These are phyloP conservation scores for Cucurbita ficifolia DNA, from an alignment of 306 rosid genomes.

Conservation along the genomic window DNA sequence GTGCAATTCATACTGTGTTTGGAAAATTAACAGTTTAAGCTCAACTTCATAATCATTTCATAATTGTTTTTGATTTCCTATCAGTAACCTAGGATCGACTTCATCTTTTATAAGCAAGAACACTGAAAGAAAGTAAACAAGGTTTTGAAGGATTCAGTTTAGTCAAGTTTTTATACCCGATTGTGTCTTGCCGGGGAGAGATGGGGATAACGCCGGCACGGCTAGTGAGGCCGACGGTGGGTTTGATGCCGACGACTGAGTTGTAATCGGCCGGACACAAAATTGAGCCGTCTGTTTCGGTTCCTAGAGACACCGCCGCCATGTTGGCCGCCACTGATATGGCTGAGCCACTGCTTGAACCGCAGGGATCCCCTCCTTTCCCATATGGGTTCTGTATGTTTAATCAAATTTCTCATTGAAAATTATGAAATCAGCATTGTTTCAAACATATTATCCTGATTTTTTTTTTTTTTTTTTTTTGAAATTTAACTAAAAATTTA, in stretches of 20 bases:
- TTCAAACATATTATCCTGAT: too few relatives aligned
- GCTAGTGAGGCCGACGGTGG: conserved; percentile 64
- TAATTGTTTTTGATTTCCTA: too few relatives aligned
- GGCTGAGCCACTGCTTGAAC: conserved; percentile 53
- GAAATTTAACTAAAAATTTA: too few relatives aligned
- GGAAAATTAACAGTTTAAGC: too few relatives aligned
- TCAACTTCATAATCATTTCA: too few relatives aligned
- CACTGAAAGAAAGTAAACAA: too few relatives aligned
- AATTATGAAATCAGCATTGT: too few relatives aligned
- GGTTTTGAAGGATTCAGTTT: neutral
- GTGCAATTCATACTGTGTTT: too few relatives aligned
- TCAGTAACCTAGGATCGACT: too few relatives aligned
- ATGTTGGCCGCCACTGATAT: conserved; percentile 53
- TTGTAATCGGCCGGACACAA: conserved; percentile 46
- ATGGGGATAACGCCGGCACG: conserved; percentile 47
- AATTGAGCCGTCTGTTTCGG: conserved; percentile 48
- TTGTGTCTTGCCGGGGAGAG: conserved; percentile 45
- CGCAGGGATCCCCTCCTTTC: conserved; percentile 28
- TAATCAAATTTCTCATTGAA: neutral
- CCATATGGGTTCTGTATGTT: conserved; percentile 50
- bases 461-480: too few relatives aligned
- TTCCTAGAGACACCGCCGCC: conserved; percentile 49
- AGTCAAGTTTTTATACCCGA: conserved; percentile 21
- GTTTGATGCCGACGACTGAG: conserved; percentile 59
- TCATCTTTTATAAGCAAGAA: too few relatives aligned